Conservation (phyloP, 768 basidiomycete genomes). For the Agaricus blazei region DNA sequence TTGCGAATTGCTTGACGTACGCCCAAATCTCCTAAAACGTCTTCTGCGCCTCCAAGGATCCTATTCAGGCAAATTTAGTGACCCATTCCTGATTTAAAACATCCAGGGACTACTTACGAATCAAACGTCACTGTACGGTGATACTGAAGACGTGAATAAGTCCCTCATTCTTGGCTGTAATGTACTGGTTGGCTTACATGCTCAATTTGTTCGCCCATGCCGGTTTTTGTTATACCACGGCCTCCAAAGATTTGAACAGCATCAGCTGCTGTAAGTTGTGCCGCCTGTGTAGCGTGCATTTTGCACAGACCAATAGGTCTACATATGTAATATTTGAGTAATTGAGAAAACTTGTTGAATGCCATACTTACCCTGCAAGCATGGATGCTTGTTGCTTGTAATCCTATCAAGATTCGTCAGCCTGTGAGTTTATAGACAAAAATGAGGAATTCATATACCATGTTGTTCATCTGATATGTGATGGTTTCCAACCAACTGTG, state of each 20-base stretch:
- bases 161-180: conserved; percentile 9
- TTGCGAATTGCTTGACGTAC: conserved; percentile 73
- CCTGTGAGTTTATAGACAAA: background rate
- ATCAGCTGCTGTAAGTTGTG: conserved; percentile 59
- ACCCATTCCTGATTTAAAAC: background rate
- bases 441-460: conserved; percentile 36
- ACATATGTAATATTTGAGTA: conserved; percentile 2
- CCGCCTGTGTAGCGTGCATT: conserved; percentile 57
- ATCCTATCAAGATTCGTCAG: conserved; percentile 25
- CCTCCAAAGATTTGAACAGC: conserved; percentile 89
- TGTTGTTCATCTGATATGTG: conserved; percentile 83
- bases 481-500: conserved; percentile 83
- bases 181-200: conserved; percentile 33
- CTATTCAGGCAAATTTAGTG: conserved; percentile 15
- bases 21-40: conserved; percentile 77
- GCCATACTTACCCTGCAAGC: conserved; percentile 57
- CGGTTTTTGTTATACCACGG: conserved; percentile 79
- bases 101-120: conserved; percentile 29
- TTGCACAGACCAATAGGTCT: conserved; percentile 71
- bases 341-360: conserved; percentile 1
- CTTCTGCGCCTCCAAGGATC: conserved; percentile 77
- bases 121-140: conserved; percentile 66
- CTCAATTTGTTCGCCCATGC: conserved; percentile 69
- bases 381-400: conserved; percentile 74
- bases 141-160: conserved; percentile 34